Percentiles rank a stretch among this genome's conserved stretches.
phyloP scores from a whole-genome alignment of 495 filamentous ascomycete species.

The Tuber magnatum region DNA sequence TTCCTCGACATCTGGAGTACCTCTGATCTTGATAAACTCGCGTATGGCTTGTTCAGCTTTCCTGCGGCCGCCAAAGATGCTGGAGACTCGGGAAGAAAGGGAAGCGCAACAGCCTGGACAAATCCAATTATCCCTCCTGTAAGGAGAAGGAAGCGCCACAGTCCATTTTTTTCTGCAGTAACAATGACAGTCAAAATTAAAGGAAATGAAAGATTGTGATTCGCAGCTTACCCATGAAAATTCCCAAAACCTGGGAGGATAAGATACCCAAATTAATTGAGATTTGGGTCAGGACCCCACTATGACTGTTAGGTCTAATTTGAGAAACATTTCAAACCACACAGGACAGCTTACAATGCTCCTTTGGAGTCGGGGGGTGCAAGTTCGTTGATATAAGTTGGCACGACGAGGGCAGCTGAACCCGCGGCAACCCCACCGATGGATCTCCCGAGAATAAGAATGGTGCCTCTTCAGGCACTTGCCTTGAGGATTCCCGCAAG shows the following conservation, averaged over 20 bases:
- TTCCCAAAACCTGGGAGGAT: constrained; percentile 72
- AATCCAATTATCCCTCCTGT: constrained; percentile 62
- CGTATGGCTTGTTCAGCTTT: constrained; percentile 54
- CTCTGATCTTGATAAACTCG: constrained; percentile 66
- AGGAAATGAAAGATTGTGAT: no score
- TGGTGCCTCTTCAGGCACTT: constrained; percentile 54
- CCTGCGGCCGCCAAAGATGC: constrained; percentile 70
- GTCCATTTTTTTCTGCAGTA: constrained; percentile 45
- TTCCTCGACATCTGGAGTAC: constrained; percentile 61
- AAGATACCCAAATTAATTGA: constrained; percentile 93
- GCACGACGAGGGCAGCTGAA: constrained; percentile 79
- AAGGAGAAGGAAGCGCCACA: constrained; percentile 77
- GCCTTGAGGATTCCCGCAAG: constrained; percentile 69
- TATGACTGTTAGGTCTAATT: constrained; percentile 7
- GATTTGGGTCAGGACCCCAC: constrained; percentile 84
- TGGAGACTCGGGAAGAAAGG: constrained; percentile 74
- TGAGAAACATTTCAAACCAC: background rate
- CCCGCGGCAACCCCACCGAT: constrained; percentile 79
- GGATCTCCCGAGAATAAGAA: constrained; percentile 68
- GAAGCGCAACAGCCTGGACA: constrained; percentile 58
- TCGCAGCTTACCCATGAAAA: constrained; percentile 62
- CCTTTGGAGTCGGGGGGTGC: constrained; percentile 74
- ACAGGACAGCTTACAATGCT: constrained; percentile 51
- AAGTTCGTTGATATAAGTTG: constrained; percentile 92
- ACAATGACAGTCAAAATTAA: background rate